These are phyloP conservation scores for Eragrostis nindensis DNA, from an alignment of 176 grass and related monocot genomes.

Conservation along the genomic window DNA sequence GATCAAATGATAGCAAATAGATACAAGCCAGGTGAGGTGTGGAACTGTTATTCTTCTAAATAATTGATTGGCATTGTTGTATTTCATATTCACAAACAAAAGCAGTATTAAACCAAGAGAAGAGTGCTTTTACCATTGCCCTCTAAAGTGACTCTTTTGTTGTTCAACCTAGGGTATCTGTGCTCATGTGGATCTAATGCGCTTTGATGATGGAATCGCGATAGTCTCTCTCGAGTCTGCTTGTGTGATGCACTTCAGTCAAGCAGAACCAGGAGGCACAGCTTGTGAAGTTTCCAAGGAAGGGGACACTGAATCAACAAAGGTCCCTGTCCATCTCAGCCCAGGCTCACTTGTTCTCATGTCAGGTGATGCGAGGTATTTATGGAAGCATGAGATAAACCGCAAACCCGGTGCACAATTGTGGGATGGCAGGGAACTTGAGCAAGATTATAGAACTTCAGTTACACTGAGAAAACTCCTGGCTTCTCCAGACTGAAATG, in stretches of 20 bases:
- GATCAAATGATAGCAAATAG: slow-evolving; percentile 85
- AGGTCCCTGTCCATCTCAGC: slow-evolving; percentile 54
- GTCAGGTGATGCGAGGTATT: slow-evolving; percentile 68
- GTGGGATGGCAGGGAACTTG: slow-evolving; percentile 22
- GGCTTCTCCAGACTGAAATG: slow-evolving; percentile 3
- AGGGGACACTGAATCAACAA: not conserved
- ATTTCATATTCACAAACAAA: no score
- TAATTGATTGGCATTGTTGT: not conserved
- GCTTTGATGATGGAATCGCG: slow-evolving; percentile 77
- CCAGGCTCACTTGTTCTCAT: slow-evolving; percentile 81
- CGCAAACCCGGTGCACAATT: slow-evolving; percentile 41
- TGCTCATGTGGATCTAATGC: slow-evolving; percentile 83
- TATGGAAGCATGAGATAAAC: slow-evolving; percentile 87
- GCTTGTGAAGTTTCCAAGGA: no score
- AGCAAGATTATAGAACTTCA: slow-evolving; percentile 25
- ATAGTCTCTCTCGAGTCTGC: slow-evolving; percentile 77
- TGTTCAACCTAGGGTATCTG: slow-evolving; percentile 65
- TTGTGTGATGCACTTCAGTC: slow-evolving; percentile 62
- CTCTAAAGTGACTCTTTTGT: not conserved
- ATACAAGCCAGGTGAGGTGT: slow-evolving; percentile 92
- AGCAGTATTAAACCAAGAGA: fast-evolving
- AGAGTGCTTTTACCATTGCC: not conserved
- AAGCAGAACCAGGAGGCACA: slow-evolving; percentile 16
- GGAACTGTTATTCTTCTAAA: slow-evolving; percentile 43
- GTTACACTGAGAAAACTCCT: slow-evolving; percentile 19